Evolutionary conservation across 1,284 basidiomycete species (phyloP), one percentile per base, ranked within the genome.

Genomic region (Leccinum subspadiceum): DNA sequence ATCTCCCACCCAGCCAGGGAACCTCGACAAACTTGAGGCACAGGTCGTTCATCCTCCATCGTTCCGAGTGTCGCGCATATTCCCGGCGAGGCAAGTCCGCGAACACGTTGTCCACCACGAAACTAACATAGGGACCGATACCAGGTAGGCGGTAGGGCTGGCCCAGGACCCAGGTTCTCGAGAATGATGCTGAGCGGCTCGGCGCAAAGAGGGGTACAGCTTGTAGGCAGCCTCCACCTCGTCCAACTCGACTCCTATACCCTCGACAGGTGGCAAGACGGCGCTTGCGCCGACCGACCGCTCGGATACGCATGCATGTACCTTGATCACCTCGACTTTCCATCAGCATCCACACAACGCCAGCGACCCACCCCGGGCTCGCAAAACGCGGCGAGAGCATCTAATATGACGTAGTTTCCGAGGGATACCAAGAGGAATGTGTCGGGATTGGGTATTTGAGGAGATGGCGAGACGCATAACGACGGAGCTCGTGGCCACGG

Each of bases 91-190:
- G 78, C 53, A 92, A 85, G 49, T 84, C 84, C 12, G 82, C 79
- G 64, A 98, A 89, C 2, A 98, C 92, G 44, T 91, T 90, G 69
- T 98, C 94, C 62, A 98, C 79, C 57, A 97, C 90, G 70, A 96
- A 98, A 24, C 83, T 79, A 10, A 90, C 81, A 70, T 90, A 98
- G 2, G 87, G 93, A 0, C 78, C 82, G 46, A 95, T 85, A 0
- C 93, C 93, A 4, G 90, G 87, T 10, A 85, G 73, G 29, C 92
- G 83, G 65, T 92, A 89, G 4, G 89, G 85, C 50, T 87, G 84
- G 0, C 92, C 92, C 0, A 94, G 77, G 13, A 77, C 29, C 29
- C 29, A 29, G n/a, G n/a, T n/a, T n/a, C n/a, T n/a, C n/a, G n/a
- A n/a, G n/a, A n/a, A n/a, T n/a, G n/a, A n/a, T n/a, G n/a, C n/a